A percentile compares a stretch with the other conserved stretches of the same genome.
Evolutionary conservation across 176 grass and related monocot species (phyloP).

Genomic region (Oropetium thomaeum): DNA sequence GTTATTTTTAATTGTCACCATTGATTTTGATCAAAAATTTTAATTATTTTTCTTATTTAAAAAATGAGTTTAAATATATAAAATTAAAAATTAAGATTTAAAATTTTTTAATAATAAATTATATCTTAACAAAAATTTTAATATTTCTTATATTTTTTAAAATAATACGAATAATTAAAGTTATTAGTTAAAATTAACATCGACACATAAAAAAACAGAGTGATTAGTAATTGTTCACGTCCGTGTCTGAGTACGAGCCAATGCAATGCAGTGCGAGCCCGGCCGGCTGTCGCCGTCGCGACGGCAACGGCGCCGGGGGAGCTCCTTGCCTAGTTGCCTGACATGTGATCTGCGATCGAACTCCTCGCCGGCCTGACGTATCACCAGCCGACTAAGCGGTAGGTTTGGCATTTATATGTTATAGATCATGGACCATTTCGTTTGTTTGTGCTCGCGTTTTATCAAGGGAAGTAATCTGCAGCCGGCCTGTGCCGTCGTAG

Average conservation of each 20-base stretch:
- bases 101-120: too few relatives aligned
- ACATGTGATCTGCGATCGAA: not conserved
- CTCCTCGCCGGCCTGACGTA: slow-evolving; percentile 20
- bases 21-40: too few relatives aligned
- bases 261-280: not conserved
- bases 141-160: too few relatives aligned
- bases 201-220: too few relatives aligned
- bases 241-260: not conserved
- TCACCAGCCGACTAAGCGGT: slow-evolving; percentile 37
- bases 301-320: not conserved
- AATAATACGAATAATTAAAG: too few relatives aligned
- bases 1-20: too few relatives aligned
- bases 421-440: slow-evolving; percentile 6
- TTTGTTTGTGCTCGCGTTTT: not conserved
- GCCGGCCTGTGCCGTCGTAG: not conserved
- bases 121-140: too few relatives aligned
- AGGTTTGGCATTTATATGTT: slow-evolving; percentile 20
- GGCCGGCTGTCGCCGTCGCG: slow-evolving; percentile 15
- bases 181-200: too few relatives aligned
- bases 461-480: not conserved
- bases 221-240: not conserved
- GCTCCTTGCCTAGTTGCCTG: not conserved
- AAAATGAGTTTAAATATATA: too few relatives aligned
- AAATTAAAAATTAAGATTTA: too few relatives aligned
- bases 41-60: too few relatives aligned